These are phyloP conservation scores for Kuraishia capsulata DNA, from an alignment of 805 yeast genomes.

Conservation along the genomic window DNA sequence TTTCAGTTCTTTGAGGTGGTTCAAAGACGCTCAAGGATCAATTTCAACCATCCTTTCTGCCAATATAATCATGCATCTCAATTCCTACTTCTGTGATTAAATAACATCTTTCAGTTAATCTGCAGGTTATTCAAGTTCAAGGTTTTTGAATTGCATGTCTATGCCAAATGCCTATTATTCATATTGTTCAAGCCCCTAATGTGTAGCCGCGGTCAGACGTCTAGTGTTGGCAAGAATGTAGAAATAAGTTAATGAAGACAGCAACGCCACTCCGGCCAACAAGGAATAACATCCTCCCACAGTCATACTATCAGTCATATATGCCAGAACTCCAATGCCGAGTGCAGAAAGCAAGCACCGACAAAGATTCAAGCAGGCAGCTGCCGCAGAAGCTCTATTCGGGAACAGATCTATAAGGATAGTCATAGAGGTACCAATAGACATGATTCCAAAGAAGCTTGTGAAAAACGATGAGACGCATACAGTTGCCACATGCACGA, in stretches of 20 bases:
- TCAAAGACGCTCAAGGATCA: too few species aligned
- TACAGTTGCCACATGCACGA: conserved; percentile 42
- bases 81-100: too few species aligned
- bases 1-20: too few species aligned
- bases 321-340: conserved; percentile 56
- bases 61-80: too few species aligned
- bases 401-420: conserved; percentile 75
- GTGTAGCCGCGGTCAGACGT: too few species aligned
- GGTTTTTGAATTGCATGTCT: too few species aligned
- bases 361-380: conserved; percentile 62
- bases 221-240: too few species aligned
- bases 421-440: conserved; percentile 51
- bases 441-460: conserved; percentile 49
- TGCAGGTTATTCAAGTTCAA: too few species aligned
- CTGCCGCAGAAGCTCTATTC: conserved; percentile 58
- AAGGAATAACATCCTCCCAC: conserved; percentile 77
- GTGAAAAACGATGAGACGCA: conserved; percentile 48
- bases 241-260: not conserved
- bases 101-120: too few species aligned
- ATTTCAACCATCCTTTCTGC: too few species aligned
- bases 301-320: conserved; percentile 48
- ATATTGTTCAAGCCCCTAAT: too few species aligned
- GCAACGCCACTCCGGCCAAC: conserved; percentile 37
- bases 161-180: too few species aligned
- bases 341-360: conserved; percentile 70